phyloP scores from a whole-genome alignment of 2,329 filamentous ascomycete species.

The Colletotrichum liriopes region DNA sequence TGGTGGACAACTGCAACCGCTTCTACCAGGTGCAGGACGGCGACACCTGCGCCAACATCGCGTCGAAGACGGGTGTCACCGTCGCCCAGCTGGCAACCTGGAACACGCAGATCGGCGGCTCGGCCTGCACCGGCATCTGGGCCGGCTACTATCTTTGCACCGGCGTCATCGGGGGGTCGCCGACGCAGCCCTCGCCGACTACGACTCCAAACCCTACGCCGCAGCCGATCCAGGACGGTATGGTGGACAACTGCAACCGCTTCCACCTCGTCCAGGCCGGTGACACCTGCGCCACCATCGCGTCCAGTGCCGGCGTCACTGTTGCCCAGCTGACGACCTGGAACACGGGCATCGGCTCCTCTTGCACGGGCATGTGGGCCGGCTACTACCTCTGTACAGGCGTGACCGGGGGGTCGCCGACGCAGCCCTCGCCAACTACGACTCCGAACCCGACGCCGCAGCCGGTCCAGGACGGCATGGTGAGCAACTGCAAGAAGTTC shows the following conservation, averaged over 20 bases:
- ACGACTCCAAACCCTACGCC: slow-evolving; percentile 47
- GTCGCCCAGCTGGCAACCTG: slow-evolving; percentile 43
- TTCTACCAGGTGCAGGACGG: slow-evolving; percentile 42
- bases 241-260: no score
- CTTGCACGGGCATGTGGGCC: no score
- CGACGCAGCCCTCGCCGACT: slow-evolving; percentile 13
- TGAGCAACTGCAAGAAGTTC: slow-evolving; percentile 51
- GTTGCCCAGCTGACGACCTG: no score
- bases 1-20: slow-evolving; percentile 45
- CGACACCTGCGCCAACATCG: slow-evolving; percentile 41
- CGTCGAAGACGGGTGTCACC: slow-evolving; percentile 30
- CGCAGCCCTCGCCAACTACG: no score
- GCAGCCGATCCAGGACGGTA: slow-evolving; percentile 49
- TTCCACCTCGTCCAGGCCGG: no score
- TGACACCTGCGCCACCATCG: no score
- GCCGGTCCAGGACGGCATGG: no score
- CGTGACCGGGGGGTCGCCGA: no score
- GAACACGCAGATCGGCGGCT: slow-evolving; percentile 38
- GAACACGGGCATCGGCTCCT: no score
- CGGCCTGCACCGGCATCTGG: slow-evolving; percentile 29
- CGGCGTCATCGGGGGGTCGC: slow-evolving; percentile 7
- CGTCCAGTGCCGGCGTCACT: no score
- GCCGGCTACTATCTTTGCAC: slow-evolving; percentile 14
- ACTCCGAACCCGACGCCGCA: no score
- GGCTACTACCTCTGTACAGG: no score